Evolutionary conservation across 225 moss, liverwort and hornwort genomes (phyloP).

Genomic region (Lunularia cruciata): DNA sequence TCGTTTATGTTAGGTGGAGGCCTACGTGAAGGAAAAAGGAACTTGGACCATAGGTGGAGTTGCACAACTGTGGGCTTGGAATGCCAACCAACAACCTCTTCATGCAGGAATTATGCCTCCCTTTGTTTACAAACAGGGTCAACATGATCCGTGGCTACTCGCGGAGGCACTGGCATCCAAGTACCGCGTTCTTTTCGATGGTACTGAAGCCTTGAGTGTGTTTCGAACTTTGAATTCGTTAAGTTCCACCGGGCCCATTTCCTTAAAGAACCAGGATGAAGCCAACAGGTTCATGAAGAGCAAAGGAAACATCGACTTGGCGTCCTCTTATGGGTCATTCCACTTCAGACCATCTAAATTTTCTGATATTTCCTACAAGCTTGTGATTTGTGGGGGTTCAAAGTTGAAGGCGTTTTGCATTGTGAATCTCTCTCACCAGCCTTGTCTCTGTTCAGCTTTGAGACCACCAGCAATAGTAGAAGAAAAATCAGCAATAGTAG

Average conservation of each 20-base stretch:
- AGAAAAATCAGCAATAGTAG: background rate
- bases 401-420: constrained; percentile 54
- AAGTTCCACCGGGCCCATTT: background rate
- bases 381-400: constrained; percentile 59
- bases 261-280: background rate
- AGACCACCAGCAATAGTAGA: background rate
- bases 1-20: constrained; percentile 53
- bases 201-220: constrained; percentile 57
- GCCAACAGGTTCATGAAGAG: constrained; percentile 40
- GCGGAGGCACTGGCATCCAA: constrained; percentile 80
- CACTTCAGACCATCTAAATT: constrained; percentile 63
- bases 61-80: constrained; percentile 92
- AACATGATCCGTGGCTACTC: constrained; percentile 91
- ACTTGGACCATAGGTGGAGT: constrained; percentile 57
- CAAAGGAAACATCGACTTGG: constrained; percentile 68
- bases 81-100: constrained; percentile 63
- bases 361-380: constrained; percentile 61
- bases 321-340: constrained; percentile 75
- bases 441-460: constrained; percentile 62
- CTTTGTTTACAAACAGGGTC: constrained; percentile 82
- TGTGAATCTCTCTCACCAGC: constrained; percentile 48
- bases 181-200: constrained; percentile 78
- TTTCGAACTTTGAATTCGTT: constrained; percentile 51
- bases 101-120: constrained; percentile 91
- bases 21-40: constrained; percentile 51